Percentiles rank a stretch among this genome's conserved stretches.
Evolutionary conservation across 495 filamentous ascomycete species (phyloP).

Genomic region (Coniosporium apollinis): DNA sequence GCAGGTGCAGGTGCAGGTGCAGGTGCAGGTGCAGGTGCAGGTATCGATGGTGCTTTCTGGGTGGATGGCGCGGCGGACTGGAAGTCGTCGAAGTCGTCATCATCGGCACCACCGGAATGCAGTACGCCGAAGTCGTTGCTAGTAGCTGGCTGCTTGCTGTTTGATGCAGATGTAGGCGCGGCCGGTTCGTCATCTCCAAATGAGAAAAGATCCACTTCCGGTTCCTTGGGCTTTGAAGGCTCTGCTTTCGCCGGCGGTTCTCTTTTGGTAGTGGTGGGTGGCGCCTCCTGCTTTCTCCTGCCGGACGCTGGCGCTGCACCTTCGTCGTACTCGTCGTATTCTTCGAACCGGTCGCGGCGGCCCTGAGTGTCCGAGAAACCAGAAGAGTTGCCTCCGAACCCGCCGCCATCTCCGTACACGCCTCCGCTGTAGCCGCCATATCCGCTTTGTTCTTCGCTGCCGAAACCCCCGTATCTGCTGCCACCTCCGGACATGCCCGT

Average conservation of each 20-base stretch:
- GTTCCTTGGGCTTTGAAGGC: constrained; percentile 60
- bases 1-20: constrained; percentile 27
- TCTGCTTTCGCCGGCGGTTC: constrained; percentile 36
- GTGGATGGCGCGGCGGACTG: constrained; percentile 60
- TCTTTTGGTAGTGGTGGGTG: constrained; percentile 24
- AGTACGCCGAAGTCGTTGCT: constrained; percentile 40
- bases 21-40: constrained; percentile 7
- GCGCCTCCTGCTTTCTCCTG: constrained; percentile 29
- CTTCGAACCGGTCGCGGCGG: constrained; percentile 67
- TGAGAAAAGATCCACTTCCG: constrained; percentile 74
- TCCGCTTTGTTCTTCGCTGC: constrained; percentile 46
- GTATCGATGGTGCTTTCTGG: constrained; percentile 18
- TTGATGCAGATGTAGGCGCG: constrained; percentile 30
- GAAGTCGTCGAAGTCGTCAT: constrained; percentile 98
- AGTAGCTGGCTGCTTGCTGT: constrained; percentile 30
- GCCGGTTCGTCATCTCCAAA: constrained; percentile 59
- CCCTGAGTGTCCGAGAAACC: constrained; percentile 54
- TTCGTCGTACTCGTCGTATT: constrained; percentile 94
- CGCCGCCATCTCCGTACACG: constrained; percentile 87
- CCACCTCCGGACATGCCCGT: constrained; percentile 20
- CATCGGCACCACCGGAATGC: constrained; percentile 38
- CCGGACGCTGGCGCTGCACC: constrained; percentile 34
- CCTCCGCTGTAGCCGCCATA: constrained; percentile 66
- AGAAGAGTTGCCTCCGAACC: constrained; percentile 53
- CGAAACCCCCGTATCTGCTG: constrained; percentile 76